phyloP scores from a whole-genome alignment of 2,329 filamentous ascomycete species.

The Colletotrichum liriopes region DNA sequence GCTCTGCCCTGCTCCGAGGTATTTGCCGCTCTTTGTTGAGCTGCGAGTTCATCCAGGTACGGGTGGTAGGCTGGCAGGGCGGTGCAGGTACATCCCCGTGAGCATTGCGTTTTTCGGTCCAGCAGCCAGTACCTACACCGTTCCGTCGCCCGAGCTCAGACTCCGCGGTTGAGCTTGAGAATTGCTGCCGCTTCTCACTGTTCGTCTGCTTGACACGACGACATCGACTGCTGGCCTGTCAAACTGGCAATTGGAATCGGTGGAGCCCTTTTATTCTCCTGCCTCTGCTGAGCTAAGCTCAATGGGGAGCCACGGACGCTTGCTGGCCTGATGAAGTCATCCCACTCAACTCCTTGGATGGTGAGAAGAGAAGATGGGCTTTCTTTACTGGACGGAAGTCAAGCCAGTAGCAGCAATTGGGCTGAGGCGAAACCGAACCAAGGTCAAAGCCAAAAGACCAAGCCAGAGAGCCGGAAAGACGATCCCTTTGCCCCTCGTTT shows the following conservation, averaged over 20 bases:
- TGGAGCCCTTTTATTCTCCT: conserved; percentile 2
- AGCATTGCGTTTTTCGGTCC: conserved; percentile 9
- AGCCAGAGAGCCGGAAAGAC: conserved; percentile 13
- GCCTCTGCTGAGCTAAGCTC: conserved; percentile 10
- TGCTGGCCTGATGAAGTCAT: conserved; percentile 36
- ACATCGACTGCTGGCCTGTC: conserved; percentile 10
- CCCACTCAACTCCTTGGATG: conserved; percentile 18
- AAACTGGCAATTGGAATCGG: conserved; percentile 3
- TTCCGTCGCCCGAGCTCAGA: not conserved
- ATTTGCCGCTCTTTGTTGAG: conserved; percentile 29
- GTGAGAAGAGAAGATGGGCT: not conserved
- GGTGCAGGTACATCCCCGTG: conserved; percentile 22
- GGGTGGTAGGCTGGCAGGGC: conserved; percentile 9
- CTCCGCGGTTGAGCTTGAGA: not conserved
- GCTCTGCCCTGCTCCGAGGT: conserved; percentile 20
- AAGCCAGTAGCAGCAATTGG: conserved; percentile 11
- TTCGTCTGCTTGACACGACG: not conserved
- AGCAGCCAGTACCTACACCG: not conserved
- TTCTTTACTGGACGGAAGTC: not conserved
- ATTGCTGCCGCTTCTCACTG: not conserved
- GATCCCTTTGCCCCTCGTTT: conserved; percentile 28
- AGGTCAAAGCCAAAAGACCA: conserved; percentile 15
- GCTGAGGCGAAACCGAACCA: conserved; percentile 15
- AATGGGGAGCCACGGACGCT: conserved; percentile 10
- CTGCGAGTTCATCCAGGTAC: conserved; percentile 28